Base-by-base conservation (phyloP, 139 green algal species). In the Astrephomene gubernaculifera region DNA sequence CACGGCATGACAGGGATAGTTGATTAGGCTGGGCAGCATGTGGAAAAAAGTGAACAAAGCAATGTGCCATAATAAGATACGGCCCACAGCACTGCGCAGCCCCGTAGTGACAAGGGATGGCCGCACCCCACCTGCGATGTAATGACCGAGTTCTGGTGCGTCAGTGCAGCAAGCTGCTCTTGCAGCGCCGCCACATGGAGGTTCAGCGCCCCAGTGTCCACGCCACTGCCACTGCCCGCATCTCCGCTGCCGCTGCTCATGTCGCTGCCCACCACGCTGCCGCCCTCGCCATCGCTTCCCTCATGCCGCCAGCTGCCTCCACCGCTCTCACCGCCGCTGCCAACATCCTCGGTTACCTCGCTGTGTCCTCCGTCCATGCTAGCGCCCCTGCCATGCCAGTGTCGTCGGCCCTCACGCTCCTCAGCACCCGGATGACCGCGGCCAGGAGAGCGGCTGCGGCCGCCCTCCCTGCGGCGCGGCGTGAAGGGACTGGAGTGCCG, bases 161-260 rank as follows among this genome's bases (percentile, higher is more conserved):
- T 86, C 35, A 86, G 64, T 27, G 79, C 79, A 25, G 79, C 79
- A 35, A 86, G 79, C 79, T 86, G 79, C 35, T 86, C 36, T 45
- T 86, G 65, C 65, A 86, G 49, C 44, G 44, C 49, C 3, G 65
- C 45, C 61, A 86, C 79, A 21, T 85, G 76, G 14, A 49, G 14
- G 39, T 38, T 44, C 3, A 83, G 76, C 6, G 39, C 60, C 31
- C n/a, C 19, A 6, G 43, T 74, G 78, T 74, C 78, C 19, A 84
- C 9, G 17, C 7, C 78, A 4, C 8, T 8, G 27, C 21, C 57
- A 22, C 74, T 31, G 9, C n/a, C 36, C 24, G 38, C 75, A n/a
- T n/a, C n/a, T n/a, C n/a, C n/a, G 3, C 39, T 60, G 29, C 25
- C 24, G 31, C 52, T n/a, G n/a, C n/a, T n/a, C n/a, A 33, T 53